phyloP scores from a whole-genome alignment of 441 rosid species.

The Corymbia citriodora region DNA sequence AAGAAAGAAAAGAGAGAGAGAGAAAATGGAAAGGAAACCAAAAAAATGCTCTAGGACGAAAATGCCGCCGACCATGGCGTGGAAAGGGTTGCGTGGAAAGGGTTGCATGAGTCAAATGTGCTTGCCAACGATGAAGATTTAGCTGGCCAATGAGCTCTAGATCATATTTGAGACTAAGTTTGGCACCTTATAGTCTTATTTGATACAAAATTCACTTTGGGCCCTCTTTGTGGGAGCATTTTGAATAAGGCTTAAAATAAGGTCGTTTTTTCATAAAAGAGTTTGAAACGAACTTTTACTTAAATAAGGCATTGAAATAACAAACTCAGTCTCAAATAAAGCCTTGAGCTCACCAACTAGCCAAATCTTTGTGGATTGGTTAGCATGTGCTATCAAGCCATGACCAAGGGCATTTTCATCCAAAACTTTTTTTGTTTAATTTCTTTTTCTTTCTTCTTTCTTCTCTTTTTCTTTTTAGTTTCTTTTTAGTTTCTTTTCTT shows the following conservation, averaged over 20 bases:
- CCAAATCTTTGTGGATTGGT: background rate
- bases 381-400: background rate
- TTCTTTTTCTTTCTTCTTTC: background rate
- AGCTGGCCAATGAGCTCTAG: no score
- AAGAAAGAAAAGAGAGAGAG: no score
- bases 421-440: background rate
- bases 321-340: background rate
- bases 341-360: background rate
- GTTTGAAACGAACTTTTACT: background rate
- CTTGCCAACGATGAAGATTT: no score
- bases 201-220: no score
- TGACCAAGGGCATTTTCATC: background rate
- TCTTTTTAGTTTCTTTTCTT: background rate
- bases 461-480: no score
- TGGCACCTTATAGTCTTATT: background rate
- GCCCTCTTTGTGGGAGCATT: background rate
- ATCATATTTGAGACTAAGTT: no score
- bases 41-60: no score
- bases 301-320: background rate
- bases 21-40: no score
- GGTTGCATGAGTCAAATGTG: no score
- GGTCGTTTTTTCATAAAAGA: no score
- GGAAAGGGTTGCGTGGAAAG: no score
- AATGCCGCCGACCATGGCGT: no score
- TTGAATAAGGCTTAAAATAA: background rate